Evolutionary conservation across 106 monocot genomes (phyloP), one percentile per base, ranked within the genome.

Genomic region (Cymbidium sinense): DNA sequence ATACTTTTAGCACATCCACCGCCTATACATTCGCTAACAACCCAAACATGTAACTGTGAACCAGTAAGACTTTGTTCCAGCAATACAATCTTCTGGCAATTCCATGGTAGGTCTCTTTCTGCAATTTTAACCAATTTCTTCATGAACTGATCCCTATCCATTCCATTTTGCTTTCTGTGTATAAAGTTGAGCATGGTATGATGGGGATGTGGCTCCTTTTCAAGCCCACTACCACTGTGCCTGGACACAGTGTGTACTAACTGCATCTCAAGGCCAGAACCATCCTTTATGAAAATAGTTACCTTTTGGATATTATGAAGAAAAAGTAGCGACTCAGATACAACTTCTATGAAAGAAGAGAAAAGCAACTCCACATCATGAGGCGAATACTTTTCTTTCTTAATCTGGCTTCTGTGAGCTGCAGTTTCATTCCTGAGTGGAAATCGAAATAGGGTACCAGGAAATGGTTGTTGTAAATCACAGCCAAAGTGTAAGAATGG

Each of bases 401-500:
- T 99, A 78, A 99, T 99, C 78, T 99, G 92, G 75, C 99, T 99
- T 87, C 89, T 86, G n/a, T 86, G 86, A 80, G 95, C 99, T 78
- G 90, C 77, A 75, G 39, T 75, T 81, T 92, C 94, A 79, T 72
- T 86, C 80, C 99, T 88, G 35, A 99, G 92, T 52, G 99, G 99
- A 81, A 99, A 99, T 39, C 99, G 90, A 80, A 99, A 99, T 39
- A 99, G 88, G 2, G 95, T 99, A 64, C 99, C 99, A 52, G 95
- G 92, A 91, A 87, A 99, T 50, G 90, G 52, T 80, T 93, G 81
- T 67, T 87, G 87, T 58, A 99, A 84, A 79, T 99, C 87, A 83
- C 99, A 99, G 23, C 99, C 99, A 82, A 99, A 99, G 43, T 99
- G 94, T 78, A 94, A 89, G 78, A 95, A 99, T 43, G 99, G 99